A percentile compares a stretch with the other conserved stretches of the same genome.
These are phyloP conservation scores for Phytopythium montanum DNA, from an alignment of 352 stramenopile genomes.

Conservation along the genomic window DNA sequence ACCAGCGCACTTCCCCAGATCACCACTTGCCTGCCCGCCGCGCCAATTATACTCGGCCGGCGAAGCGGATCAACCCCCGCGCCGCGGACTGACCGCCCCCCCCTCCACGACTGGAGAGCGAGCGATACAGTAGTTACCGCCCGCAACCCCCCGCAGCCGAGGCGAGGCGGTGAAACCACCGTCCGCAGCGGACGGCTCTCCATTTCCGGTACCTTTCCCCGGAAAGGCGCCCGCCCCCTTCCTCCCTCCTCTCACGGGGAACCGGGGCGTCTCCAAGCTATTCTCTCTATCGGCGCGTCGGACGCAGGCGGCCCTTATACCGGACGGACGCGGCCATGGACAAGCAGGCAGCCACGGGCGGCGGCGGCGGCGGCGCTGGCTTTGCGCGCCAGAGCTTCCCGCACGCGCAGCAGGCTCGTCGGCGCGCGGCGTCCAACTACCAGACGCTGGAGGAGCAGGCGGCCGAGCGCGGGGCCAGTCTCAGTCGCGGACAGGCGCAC, in stretches of 20 bases:
- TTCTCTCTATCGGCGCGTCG: background rate
- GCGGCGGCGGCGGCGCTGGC: background rate
- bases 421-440: conserved; percentile 74
- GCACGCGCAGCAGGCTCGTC: conserved; percentile 20
- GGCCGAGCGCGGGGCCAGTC: conserved; percentile 36
- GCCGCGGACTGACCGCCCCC: background rate
- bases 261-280: background rate
- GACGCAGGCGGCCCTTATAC: background rate
- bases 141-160: background rate
- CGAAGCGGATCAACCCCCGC: too few species aligned
- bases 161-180: background rate
- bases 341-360: conserved; percentile 3
- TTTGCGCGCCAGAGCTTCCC: conserved; percentile 1
- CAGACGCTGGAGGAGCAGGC: conserved; percentile 69
- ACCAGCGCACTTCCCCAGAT: background rate
- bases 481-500: conserved; percentile 14
- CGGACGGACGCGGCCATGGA: conserved; percentile 2
- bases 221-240: background rate
- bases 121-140: background rate
- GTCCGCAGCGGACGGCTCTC: background rate
- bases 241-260: background rate
- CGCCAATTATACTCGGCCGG: too few species aligned
- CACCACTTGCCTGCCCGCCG: too few species aligned
- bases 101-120: too few species aligned
- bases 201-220: conserved; percentile 3